Evolutionary conservation across 768 basidiomycete species (phyloP).

Genomic region (Clitopilus passeckerianus): DNA sequence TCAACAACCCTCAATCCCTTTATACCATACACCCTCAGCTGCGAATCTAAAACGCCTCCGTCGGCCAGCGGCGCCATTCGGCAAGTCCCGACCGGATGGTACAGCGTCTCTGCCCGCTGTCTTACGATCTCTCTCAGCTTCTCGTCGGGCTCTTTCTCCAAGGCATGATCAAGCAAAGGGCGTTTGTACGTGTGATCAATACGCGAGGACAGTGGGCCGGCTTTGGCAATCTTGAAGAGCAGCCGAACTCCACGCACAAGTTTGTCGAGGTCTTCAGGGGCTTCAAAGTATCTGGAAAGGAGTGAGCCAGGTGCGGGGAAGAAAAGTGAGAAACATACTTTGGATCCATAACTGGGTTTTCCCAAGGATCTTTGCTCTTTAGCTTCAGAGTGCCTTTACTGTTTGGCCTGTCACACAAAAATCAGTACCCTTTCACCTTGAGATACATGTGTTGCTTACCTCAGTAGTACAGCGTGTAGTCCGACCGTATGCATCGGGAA

Average conservation of each 20-base stretch:
- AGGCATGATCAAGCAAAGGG: slow-evolving; percentile 33
- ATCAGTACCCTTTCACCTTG: no score
- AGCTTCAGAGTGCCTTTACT: slow-evolving; percentile 35
- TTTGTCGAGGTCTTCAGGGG: slow-evolving; percentile 35
- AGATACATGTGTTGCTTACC: slow-evolving; percentile 11
- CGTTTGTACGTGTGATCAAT: slow-evolving; percentile 28
- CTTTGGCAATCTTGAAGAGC: slow-evolving; percentile 30
- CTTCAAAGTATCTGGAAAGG: slow-evolving; percentile 31
- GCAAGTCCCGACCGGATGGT: slow-evolving; percentile 42
- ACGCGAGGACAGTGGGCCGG: slow-evolving; percentile 31
- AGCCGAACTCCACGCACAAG: slow-evolving; percentile 37
- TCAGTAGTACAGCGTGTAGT: slow-evolving; percentile 36
- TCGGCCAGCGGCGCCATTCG: slow-evolving; percentile 38
- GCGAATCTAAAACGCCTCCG: slow-evolving; percentile 33
- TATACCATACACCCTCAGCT: slow-evolving; percentile 35
- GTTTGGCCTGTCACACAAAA: slow-evolving; percentile 25
- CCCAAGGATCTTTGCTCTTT: slow-evolving; percentile 37
- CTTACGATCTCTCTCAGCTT: slow-evolving; percentile 36
- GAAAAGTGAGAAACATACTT: slow-evolving; percentile 21
- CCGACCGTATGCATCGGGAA: slow-evolving; percentile 34
- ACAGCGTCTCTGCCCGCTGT: slow-evolving; percentile 40
- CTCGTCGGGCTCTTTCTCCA: slow-evolving; percentile 31
- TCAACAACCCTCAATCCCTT: slow-evolving; percentile 41
- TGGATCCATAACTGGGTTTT: slow-evolving; percentile 37
- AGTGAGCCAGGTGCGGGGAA: not conserved